These are phyloP conservation scores for Termitomyces sp. DNA, from an alignment of 768 basidiomycete species.

Conservation along the genomic window DNA sequence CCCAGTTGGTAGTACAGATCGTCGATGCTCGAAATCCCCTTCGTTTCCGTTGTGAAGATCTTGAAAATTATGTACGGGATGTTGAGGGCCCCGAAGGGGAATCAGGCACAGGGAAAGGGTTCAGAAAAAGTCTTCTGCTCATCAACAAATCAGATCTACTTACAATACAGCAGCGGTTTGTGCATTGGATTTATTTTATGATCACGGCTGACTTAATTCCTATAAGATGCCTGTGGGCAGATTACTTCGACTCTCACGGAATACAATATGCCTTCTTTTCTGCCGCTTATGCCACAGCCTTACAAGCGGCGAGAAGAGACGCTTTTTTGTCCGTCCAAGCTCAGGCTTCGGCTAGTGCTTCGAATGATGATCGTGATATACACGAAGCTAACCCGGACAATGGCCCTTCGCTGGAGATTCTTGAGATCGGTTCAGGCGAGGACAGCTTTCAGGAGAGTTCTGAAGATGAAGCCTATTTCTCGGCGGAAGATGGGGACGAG, in stretches of 20 bases:
- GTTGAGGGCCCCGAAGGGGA: constrained; percentile 82
- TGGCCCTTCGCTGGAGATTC: constrained; percentile 12
- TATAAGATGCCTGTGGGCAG: constrained; percentile 78
- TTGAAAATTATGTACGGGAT: constrained; percentile 81
- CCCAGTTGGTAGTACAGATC: constrained; percentile 92
- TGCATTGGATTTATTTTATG: background rate
- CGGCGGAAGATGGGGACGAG: constrained; percentile 50
- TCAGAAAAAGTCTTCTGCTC: constrained; percentile 71
- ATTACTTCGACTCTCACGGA: constrained; percentile 75
- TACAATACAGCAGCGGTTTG: constrained; percentile 77
- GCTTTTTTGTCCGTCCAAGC: constrained; percentile 26
- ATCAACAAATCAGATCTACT: constrained; percentile 96
- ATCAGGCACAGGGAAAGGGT: constrained; percentile 65
- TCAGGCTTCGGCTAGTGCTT: constrained; percentile 4
- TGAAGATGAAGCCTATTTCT: constrained; percentile 39
- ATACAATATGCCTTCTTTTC: constrained; percentile 91
- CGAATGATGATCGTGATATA: constrained; percentile 6
- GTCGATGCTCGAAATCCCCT: constrained; percentile 95
- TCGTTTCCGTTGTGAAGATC: constrained; percentile 86
- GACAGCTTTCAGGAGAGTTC: constrained; percentile 21
- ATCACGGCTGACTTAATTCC: background rate
- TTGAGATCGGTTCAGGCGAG: constrained; percentile 21
- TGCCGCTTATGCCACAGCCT: constrained; percentile 77
- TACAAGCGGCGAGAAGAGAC: constrained; percentile 70
- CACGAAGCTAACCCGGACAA: constrained; percentile 6